phyloP scores from a whole-genome alignment of 23 red algal species.

The Gracilaria vermiculophylla region DNA sequence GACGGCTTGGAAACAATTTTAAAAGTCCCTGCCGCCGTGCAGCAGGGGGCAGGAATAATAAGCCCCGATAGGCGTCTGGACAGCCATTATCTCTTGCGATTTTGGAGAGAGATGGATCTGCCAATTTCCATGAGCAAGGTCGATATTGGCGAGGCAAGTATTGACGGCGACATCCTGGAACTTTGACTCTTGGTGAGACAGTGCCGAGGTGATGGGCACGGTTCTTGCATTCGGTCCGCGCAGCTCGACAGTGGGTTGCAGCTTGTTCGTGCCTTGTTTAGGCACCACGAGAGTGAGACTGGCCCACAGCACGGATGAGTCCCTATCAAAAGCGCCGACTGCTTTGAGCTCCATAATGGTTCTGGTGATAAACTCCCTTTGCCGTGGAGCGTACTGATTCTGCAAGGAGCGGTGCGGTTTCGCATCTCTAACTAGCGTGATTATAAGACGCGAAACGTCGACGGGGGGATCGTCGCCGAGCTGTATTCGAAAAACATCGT shows the following conservation, averaged over 20 bases:
- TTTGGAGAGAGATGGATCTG: background rate
- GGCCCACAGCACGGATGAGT: background rate
- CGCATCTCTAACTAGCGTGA: background rate
- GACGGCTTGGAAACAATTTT: constrained; percentile 32
- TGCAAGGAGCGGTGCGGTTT: background rate
- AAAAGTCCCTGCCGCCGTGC: constrained; percentile 15
- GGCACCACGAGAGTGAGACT: background rate
- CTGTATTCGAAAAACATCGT: constrained; percentile 5
- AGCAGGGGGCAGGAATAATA: background rate
- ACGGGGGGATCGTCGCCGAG: constrained; percentile 13
- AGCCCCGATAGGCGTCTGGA: constrained; percentile 21
- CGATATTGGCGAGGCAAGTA: background rate
- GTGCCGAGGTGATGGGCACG: background rate
- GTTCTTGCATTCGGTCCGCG: background rate
- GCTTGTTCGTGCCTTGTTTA: background rate
- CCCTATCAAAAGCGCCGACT: background rate
- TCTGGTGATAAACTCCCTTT: background rate
- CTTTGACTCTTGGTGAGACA: constrained; percentile 25
- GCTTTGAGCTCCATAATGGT: background rate
- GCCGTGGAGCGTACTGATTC: background rate
- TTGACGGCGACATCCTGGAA: background rate
- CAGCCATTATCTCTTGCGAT: constrained; percentile 5
- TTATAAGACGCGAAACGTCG: background rate
- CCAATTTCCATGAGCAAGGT: constrained; percentile 27
- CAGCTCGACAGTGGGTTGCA: constrained; percentile 19